Percentiles rank a stretch among this genome's conserved stretches.
These are phyloP conservation scores for Fraxinus nigra DNA, from an alignment of 305 asterid species.

Conservation along the genomic window DNA sequence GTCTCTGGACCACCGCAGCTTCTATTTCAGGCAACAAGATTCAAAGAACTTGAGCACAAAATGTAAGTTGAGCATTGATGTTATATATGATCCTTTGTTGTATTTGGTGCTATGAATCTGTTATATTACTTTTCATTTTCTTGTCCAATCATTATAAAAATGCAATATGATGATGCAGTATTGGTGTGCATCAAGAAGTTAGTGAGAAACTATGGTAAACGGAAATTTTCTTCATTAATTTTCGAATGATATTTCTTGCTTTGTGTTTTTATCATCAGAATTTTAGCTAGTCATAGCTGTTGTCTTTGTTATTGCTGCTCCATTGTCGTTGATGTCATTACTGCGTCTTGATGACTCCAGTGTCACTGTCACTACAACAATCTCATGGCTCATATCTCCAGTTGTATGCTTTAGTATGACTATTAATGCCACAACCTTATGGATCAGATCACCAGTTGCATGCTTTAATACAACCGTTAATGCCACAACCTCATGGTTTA, in stretches of 20 bases:
- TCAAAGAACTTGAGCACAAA: slow-evolving; percentile 90
- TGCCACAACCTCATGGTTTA: neutral
- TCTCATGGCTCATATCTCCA: neutral
- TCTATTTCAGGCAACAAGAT: slow-evolving; percentile 99
- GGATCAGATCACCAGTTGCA: neutral
- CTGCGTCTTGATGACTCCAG: neutral
- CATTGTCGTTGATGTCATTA: neutral
- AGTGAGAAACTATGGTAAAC: neutral
- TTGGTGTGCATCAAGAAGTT: neutral
- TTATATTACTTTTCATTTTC: neutral
- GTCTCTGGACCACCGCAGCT: slow-evolving; percentile 99
- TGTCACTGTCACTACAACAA: neutral
- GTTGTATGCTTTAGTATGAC: neutral
- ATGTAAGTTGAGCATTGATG: slow-evolving; percentile 53
- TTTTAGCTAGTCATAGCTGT: neutral
- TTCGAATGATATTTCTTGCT: neutral
- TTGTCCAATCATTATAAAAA: neutral
- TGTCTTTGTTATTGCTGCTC: neutral
- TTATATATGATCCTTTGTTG: slow-evolving; percentile 1
- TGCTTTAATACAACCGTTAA: neutral
- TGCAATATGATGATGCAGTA: neutral
- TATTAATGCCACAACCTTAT: neutral
- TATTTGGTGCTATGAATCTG: neutral
- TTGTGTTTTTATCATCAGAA: neutral
- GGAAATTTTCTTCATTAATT: neutral